Evolutionary conservation across 371 early-diverging fungal genomes (phyloP), one percentile per base, ranked within the genome.

Genomic region (Batrachochytrium dendrobatidis): DNA sequence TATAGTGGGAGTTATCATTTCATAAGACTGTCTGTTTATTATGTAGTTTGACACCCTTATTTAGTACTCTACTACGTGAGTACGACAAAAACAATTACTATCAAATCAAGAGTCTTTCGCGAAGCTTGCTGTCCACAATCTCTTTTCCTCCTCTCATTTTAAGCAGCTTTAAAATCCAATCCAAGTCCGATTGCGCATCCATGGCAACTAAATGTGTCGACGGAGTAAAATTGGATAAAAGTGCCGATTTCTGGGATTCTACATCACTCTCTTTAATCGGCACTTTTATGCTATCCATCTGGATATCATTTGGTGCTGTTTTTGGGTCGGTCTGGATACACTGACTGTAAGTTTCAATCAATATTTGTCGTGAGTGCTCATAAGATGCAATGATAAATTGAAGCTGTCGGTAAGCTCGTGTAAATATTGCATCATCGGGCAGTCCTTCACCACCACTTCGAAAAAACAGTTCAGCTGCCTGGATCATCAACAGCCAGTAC

Each of bases 361-460:
- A 43, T 8, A 20, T 35, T 15, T 33, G 7, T 20, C 12, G 3
- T 12, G 46, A 26, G 6, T 24, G 20, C 3, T 45, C 46, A 12
- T 45, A 45, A 5, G 46, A 45, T 12, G 3, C 46, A 12, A 45
- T 45, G 5, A 45, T 45, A 3, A 45, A 5, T 5, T 5, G 33
- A 28, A 68, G 51, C 3, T 56, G 58, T 8, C 31, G 17, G 34
- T 57, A 70, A 4, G 28, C 2, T 17, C 17, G 52, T 18, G 59
- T 43, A 18, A 61, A 51, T 0, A 70, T 46, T 17, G 10, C 33
- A 3, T 31, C 55, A 5, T 34, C 34, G 20, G 58, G 48, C 8
- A 66, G 55, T 12, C 70, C 70, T 25, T 66, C 66, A 2, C 65
- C 70, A 20, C 65, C 68, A 25, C 45, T 48, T 15, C 44, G n/a